These are phyloP conservation scores for Lactarius psammicola DNA, from an alignment of 768 basidiomycete species.

Conservation along the genomic window DNA sequence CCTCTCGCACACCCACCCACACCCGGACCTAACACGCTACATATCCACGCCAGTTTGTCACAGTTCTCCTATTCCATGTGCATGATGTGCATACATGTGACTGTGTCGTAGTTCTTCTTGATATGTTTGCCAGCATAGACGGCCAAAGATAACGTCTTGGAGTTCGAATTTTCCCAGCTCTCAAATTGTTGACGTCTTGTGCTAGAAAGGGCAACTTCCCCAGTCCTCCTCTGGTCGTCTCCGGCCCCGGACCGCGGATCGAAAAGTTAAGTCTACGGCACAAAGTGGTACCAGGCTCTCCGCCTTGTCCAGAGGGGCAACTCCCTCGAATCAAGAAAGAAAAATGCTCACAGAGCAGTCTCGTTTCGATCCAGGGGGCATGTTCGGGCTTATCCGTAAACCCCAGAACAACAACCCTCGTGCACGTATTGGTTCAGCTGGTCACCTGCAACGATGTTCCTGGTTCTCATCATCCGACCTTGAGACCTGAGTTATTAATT, in stretches of 20 bases:
- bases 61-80: too few species aligned
- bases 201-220: not conserved
- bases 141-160: not conserved
- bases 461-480: constrained; percentile 8
- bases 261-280: not conserved
- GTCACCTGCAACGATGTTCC: constrained; percentile 12
- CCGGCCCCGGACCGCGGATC: constrained; percentile 21
- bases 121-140: not conserved
- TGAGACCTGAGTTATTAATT: not conserved
- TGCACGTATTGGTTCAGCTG: not conserved
- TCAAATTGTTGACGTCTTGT: not conserved
- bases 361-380: not conserved
- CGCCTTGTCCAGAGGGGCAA: not conserved
- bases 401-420: not conserved
- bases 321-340: not conserved
- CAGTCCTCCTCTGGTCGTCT: not conserved
- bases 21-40: too few species aligned
- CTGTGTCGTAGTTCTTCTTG: not conserved
- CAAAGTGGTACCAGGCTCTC: not conserved
- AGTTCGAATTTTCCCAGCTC: not conserved
- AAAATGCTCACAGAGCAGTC: not conserved
- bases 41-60: too few species aligned
- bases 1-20: too few species aligned
- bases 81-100: not conserved
- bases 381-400: constrained; percentile 10